Evolutionary conservation across 441 rosid genomes (phyloP).

Genomic region (Euphorbia celastroides): DNA sequence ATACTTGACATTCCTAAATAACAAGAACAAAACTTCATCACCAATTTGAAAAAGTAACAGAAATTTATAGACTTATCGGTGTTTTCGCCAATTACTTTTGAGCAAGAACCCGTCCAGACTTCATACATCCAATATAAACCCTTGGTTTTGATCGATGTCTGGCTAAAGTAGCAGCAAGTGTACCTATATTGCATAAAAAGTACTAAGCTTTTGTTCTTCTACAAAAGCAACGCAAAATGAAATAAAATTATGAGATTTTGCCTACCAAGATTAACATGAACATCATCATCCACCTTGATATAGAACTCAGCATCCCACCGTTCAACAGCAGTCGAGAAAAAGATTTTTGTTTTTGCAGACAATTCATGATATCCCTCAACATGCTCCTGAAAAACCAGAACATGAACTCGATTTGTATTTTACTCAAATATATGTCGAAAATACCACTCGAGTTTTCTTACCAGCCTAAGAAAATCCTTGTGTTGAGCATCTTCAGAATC

Average conservation of each 20-base stretch:
- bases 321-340: conserved; percentile 71
- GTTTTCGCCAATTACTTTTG: conserved; percentile 59
- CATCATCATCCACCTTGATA: conserved; percentile 88
- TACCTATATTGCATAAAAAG: conserved; percentile 42
- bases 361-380: conserved; percentile 83
- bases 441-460: too few species aligned
- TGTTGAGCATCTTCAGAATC: conserved; percentile 81
- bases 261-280: conserved; percentile 88
- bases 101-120: conserved; percentile 87
- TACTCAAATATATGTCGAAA: background rate
- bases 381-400: conserved; percentile 51
- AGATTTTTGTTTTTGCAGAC: conserved; percentile 80
- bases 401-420: background rate
- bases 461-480: conserved; percentile 80
- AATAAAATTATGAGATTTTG: conserved; percentile 13
- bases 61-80: background rate
- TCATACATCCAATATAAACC: conserved; percentile 92
- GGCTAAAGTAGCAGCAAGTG: conserved; percentile 81
- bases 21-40: conserved; percentile 2
- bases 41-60: background rate
- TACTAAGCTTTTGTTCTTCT: too few species aligned
- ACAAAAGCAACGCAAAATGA: too few species aligned
- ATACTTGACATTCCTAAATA: conserved; percentile 70
- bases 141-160: conserved; percentile 74
- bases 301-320: conserved; percentile 97